These are phyloP conservation scores for Scolecobasidium constrictum DNA, from an alignment of 2,329 filamentous ascomycete genomes.

Conservation along the genomic window DNA sequence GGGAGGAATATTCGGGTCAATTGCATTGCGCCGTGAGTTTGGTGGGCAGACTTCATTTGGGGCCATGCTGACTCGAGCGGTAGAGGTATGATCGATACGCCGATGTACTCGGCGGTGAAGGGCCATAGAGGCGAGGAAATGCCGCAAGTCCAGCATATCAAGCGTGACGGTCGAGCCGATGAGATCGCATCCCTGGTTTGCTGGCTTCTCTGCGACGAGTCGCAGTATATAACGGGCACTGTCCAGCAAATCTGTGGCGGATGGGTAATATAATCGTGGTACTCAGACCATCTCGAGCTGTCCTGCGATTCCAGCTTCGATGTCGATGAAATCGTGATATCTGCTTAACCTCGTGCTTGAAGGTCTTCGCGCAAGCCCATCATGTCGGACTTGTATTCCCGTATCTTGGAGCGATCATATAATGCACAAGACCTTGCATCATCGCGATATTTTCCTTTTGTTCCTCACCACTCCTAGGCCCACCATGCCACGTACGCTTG, in stretches of 20 bases:
- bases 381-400: too few species aligned
- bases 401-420: too few species aligned
- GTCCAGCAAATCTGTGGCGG: conserved; percentile 37
- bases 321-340: too few species aligned
- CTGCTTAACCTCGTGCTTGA: too few species aligned
- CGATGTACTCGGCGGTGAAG: not conserved
- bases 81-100: conserved; percentile 20
- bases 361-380: too few species aligned
- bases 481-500: too few species aligned
- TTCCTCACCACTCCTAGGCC: too few species aligned
- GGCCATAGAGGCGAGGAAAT: not conserved
- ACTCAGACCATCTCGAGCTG: too few species aligned
- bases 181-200: conserved; percentile 33
- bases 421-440: too few species aligned
- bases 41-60: conserved; percentile 10
- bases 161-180: conserved; percentile 18
- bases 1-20: conserved; percentile 23
- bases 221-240: conserved; percentile 36
- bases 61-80: conserved; percentile 26
- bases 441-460: too few species aligned
- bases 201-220: conserved; percentile 35
- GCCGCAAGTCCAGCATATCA: conserved; percentile 5
- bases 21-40: conserved; percentile 19
- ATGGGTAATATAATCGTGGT: too few species aligned
- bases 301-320: too few species aligned